phyloP scores from a whole-genome alignment of 371 early-diverging fungal species.

The Rhizopus microsporus region DNA sequence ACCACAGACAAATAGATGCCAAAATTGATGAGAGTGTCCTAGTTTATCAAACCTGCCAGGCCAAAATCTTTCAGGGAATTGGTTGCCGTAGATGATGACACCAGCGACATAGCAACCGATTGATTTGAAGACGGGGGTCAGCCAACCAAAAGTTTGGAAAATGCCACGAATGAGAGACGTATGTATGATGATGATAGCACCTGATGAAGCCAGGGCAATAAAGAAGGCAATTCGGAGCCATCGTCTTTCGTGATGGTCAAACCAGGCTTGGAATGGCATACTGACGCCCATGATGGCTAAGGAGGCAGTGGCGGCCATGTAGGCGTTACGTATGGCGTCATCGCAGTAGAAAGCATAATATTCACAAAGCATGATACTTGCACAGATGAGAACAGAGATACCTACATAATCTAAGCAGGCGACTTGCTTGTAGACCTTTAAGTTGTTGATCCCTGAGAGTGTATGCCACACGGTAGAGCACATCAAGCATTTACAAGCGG shows the following conservation, averaged over 20 bases:
- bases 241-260: conserved; percentile 40
- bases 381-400: conserved; percentile 73
- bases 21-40: conserved; percentile 78
- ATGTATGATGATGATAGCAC: conserved; percentile 67
- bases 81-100: conserved; percentile 64
- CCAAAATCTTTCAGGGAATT: conserved; percentile 72
- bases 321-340: conserved; percentile 58
- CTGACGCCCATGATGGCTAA: conserved; percentile 44
- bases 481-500: conserved; percentile 72
- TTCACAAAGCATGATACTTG: conserved; percentile 62
- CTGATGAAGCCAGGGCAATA: conserved; percentile 60
- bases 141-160: conserved; percentile 42
- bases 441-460: conserved; percentile 71
- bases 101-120: conserved; percentile 43
- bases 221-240: conserved; percentile 58
- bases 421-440: conserved; percentile 47
- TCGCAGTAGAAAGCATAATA: conserved; percentile 79
- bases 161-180: conserved; percentile 57
- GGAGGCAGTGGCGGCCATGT: conserved; percentile 58
- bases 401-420: conserved; percentile 84
- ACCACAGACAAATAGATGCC: conserved; percentile 77
- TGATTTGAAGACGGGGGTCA: conserved; percentile 48
- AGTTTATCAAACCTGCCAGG: conserved; percentile 77
- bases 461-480: conserved; percentile 79
- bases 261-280: conserved; percentile 54